These are phyloP conservation scores for Sisymbrium irio DNA, from an alignment of 345 rosid species.

Conservation along the genomic window DNA sequence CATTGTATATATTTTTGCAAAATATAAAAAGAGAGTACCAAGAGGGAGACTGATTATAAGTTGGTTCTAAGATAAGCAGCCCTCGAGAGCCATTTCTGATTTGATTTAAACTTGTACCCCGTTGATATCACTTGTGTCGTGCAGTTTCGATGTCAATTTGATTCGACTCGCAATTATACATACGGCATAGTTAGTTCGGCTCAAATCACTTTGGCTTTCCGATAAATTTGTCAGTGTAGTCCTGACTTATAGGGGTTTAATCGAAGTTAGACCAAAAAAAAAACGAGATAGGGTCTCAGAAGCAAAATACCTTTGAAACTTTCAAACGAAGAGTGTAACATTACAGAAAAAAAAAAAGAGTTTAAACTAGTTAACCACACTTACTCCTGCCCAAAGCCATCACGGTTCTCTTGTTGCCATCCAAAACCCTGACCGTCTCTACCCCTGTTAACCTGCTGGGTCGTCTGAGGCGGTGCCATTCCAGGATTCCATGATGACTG, in stretches of 20 bases:
- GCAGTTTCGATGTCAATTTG: neutral
- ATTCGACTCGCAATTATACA: neutral
- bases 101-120: no score
- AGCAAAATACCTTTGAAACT: neutral
- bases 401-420: slow-evolving; percentile 79
- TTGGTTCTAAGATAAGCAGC: no score
- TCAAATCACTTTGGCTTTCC: neutral
- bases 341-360: neutral
- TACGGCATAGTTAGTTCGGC: no score
- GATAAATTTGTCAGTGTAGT: neutral
- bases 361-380: slow-evolving; percentile 15
- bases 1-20: no score
- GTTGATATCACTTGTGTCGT: neutral
- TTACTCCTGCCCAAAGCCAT: slow-evolving; percentile 58
- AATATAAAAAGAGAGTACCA: no score
- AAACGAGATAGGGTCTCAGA: neutral
- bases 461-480: slow-evolving; percentile 45
- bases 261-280: neutral
- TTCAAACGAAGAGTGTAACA: neutral
- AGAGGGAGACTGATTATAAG: no score
- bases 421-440: slow-evolving; percentile 63
- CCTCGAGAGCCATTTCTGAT: no score
- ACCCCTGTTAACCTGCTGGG: slow-evolving; percentile 49
- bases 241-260: neutral
- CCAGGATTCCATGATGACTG: slow-evolving; percentile 62